phyloP scores from a whole-genome alignment of 2,329 filamentous ascomycete genomes.

The Botryotinia convoluta region DNA sequence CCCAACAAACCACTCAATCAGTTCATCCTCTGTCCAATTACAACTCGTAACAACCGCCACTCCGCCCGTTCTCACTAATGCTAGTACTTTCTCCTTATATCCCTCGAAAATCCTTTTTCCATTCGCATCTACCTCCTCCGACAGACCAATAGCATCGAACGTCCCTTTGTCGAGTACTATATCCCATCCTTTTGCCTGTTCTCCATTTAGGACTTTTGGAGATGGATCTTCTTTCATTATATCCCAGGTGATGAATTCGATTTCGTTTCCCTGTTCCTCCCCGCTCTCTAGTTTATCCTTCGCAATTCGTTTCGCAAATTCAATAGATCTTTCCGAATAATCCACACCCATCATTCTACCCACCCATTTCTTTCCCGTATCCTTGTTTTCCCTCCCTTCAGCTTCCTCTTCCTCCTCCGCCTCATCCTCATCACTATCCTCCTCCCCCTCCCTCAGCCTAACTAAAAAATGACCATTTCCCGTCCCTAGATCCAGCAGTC shows the following conservation, averaged over 20 bases:
- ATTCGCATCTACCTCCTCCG: constrained; percentile 50
- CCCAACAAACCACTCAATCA: constrained; percentile 72
- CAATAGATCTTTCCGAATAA: constrained; percentile 74
- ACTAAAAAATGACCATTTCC: constrained; percentile 94
- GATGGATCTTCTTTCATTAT: constrained; percentile 46
- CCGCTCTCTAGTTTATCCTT: constrained; percentile 35
- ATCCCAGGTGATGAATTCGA: constrained; percentile 52
- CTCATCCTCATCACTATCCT: constrained; percentile 29
- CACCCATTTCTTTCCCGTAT: constrained; percentile 62
- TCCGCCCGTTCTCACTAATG: constrained; percentile 67
- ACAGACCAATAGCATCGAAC: constrained; percentile 90
- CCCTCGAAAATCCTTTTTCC: constrained; percentile 67
- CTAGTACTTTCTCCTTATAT: constrained; percentile 68
- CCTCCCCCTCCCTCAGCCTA: constrained; percentile 57
- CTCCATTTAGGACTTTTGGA: constrained; percentile 24
- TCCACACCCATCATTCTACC: constrained; percentile 82
- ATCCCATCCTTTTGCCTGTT: constrained; percentile 62
- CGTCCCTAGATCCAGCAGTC: constrained; percentile 84
- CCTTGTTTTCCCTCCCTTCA: constrained; percentile 48
- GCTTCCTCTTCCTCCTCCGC: constrained; percentile 50
- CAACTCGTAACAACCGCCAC: constrained; percentile 88
- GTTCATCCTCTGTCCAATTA: constrained; percentile 94
- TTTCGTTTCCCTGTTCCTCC: constrained; percentile 26
- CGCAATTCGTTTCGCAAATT: constrained; percentile 67
- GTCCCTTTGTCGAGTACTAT: constrained; percentile 97